Conservation (phyloP, 331 rosid genomes). For the Acacia pycnantha region DNA sequence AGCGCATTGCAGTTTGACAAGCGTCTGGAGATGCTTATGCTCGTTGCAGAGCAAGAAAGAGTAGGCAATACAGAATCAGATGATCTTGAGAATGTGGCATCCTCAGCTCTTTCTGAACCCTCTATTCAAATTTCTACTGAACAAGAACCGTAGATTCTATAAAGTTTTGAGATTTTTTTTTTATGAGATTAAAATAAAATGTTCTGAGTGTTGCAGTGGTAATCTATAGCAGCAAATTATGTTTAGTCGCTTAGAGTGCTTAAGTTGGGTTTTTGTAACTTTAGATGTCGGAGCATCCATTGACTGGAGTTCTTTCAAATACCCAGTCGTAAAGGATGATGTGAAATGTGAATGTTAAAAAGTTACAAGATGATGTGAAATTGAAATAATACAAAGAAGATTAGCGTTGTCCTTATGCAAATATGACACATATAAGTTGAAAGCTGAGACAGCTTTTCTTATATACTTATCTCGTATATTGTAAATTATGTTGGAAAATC, state of each 20-base stretch:
- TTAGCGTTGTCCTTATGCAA: neutral
- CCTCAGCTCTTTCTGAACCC: constrained; percentile 3
- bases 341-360: neutral
- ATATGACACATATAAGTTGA: neutral
- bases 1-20: constrained; percentile 87
- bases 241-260: constrained; percentile 36
- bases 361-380: neutral
- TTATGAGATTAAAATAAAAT: constrained; percentile 10
- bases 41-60: constrained; percentile 79
- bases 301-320: neutral
- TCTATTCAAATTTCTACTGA: constrained; percentile 28
- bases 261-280: constrained; percentile 47
- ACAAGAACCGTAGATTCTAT: constrained; percentile 29
- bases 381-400: too few species aligned
- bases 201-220: constrained; percentile 8
- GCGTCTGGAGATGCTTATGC: constrained; percentile 88
- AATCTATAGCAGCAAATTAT: neutral
- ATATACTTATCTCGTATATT: too few species aligned
- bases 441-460: too few species aligned
- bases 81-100: constrained; percentile 21
- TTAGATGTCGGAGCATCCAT: constrained; percentile 37
- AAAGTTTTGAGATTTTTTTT: constrained; percentile 30
- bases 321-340: neutral
- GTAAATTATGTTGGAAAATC: too few species aligned
- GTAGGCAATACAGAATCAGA: constrained; percentile 28